Base-by-base conservation (phyloP, 2,329 filamentous ascomycete genomes). In the Curvularia hawaiiensis region DNA sequence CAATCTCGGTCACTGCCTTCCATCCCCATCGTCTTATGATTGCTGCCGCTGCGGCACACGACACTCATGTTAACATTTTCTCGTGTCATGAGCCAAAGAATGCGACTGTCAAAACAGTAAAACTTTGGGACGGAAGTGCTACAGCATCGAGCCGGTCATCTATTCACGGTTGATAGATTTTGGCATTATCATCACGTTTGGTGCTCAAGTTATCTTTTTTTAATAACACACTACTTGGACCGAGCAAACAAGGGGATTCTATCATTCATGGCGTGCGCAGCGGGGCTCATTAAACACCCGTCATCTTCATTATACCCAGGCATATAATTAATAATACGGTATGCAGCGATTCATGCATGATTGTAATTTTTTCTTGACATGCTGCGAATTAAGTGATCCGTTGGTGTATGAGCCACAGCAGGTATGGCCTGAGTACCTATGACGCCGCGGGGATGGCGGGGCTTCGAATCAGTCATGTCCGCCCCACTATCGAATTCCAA, bases 21-120 rank as follows among this genome's bases (percentile, higher is more conserved):
- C 95, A 99, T 78, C 95, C 95, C 1, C 95, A 99, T 76, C 87
- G 90, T 51, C 93, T 96, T 79, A 88, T 97, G 76, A 84, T 99
- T 60, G 93, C 92, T 35, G 95, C 90, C 69, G 90, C 93, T 1
- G 91, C 92, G 4, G 84, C 91, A 43, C 91, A 92, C 54, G 93
- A 97, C 73, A 87, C 93, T 59, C 91, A 97, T 74, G 88, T 99
- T 70, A 97, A 96, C 74, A 82, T 98, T 28, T 96, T 94, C 71
- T 88, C 86, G 11, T 76, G 74, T 47, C 61, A 69, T 18, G 72
- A 71, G 35, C 66, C 65, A 2, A 71, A 67, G 51, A 61, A 69
- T 16, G 33, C 63, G 3, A 54, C 59, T 16, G 39, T 61, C 24
- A 71, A 70, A 61, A 73, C 71, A 16, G 70, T 75, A 24, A 73